These are phyloP conservation scores for Phytophthora sansomeana DNA, from an alignment of 352 stramenopile species.

Conservation along the genomic window DNA sequence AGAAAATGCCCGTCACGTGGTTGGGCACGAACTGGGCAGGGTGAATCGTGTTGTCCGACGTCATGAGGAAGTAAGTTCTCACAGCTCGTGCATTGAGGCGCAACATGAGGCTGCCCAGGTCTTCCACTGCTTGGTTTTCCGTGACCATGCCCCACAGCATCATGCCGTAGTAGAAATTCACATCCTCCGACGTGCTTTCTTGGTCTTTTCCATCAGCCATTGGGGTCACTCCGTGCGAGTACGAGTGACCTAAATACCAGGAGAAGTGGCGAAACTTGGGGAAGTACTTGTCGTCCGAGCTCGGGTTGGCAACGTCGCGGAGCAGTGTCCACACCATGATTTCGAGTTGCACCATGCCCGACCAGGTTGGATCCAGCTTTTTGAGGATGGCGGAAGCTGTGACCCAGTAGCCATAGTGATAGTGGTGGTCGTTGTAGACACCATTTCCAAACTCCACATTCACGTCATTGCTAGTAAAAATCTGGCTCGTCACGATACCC, in stretches of 20 bases:
- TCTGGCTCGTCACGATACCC: constrained; percentile 60
- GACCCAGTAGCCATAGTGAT: constrained; percentile 87
- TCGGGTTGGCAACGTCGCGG: constrained; percentile 78
- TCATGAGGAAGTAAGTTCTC: constrained; percentile 74
- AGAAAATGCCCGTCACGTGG: constrained; percentile 74
- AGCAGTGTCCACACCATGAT: constrained; percentile 70
- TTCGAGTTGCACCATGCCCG: constrained; percentile 60
- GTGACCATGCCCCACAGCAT: constrained; percentile 76
- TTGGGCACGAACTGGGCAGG: constrained; percentile 59
- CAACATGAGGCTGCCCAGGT: constrained; percentile 81
- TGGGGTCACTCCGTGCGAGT: no score
- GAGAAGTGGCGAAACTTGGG: constrained; percentile 81
- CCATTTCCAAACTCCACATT: constrained; percentile 69
- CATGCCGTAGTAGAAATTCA: constrained; percentile 87
- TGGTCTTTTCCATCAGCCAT: constrained; percentile 79
- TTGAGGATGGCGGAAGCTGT: constrained; percentile 57
- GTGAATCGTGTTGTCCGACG: constrained; percentile 59
- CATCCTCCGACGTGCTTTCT: constrained; percentile 78
- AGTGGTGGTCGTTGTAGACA: constrained; percentile 89
- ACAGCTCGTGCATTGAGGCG: constrained; percentile 71
- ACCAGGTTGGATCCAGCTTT: constrained; percentile 70
- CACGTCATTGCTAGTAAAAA: constrained; percentile 59
- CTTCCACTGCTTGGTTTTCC: constrained; percentile 62
- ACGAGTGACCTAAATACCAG: constrained; percentile 79
- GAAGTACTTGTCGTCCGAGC: constrained; percentile 64